A percentile compares a stretch with the other conserved stretches of the same genome.
Conservation (phyloP, 2,329 filamentous ascomycete species). For the Cladophialophora bantiana region DNA sequence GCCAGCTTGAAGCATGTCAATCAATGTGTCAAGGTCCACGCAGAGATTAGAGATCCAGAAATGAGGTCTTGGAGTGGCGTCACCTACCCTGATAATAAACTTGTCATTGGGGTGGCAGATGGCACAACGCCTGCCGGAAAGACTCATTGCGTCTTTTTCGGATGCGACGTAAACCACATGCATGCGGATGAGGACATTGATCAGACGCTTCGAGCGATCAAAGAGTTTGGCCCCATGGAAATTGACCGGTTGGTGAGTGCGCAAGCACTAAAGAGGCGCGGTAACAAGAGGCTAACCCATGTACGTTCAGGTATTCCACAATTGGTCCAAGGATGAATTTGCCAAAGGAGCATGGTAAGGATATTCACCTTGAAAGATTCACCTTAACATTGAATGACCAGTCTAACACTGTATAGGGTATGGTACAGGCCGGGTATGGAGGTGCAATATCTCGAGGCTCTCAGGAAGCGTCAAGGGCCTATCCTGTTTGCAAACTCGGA, state of each 20-base stretch:
- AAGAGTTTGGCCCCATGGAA: slow-evolving; percentile 46
- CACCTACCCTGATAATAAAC: slow-evolving; percentile 53
- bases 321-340: slow-evolving; percentile 58
- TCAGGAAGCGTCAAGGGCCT: slow-evolving; percentile 53
- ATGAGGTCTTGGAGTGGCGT: slow-evolving; percentile 55
- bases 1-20: slow-evolving; percentile 54
- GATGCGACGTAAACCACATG: slow-evolving; percentile 53
- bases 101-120: slow-evolving; percentile 56
- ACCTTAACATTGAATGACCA: neutral
- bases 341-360: slow-evolving; percentile 53
- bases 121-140: slow-evolving; percentile 55
- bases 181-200: slow-evolving; percentile 53
- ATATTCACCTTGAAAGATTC: neutral
- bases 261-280: neutral
- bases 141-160: slow-evolving; percentile 58
- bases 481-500: slow-evolving; percentile 58
- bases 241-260: slow-evolving; percentile 39
- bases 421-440: slow-evolving; percentile 51
- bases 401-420: slow-evolving; percentile 40
- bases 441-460: slow-evolving; percentile 49
- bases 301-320: slow-evolving; percentile 52
- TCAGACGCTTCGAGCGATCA: slow-evolving; percentile 45
- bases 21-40: slow-evolving; percentile 56
- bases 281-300: neutral
- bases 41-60: slow-evolving; percentile 51